These are phyloP conservation scores for Mucuna pruriens DNA, from an alignment of 306 rosid genomes.

Conservation along the genomic window DNA sequence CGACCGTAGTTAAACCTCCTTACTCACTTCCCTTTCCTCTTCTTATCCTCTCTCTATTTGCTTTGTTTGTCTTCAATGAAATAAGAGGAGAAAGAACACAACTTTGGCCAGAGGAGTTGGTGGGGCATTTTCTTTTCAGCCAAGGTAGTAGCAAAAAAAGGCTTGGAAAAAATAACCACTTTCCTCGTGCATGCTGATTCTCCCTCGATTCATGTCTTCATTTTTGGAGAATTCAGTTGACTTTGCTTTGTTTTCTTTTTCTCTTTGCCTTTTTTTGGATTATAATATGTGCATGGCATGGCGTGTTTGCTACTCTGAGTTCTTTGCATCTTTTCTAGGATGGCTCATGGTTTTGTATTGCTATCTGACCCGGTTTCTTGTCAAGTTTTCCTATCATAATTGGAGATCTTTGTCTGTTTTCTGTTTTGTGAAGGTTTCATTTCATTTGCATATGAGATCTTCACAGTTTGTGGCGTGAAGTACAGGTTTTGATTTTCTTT, in stretches of 20 bases:
- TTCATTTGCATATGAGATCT: slow-evolving; percentile 34
- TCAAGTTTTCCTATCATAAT: slow-evolving; percentile 2
- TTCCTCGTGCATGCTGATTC: slow-evolving; percentile 41
- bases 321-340: slow-evolving; percentile 28
- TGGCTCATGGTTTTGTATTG: slow-evolving; percentile 40
- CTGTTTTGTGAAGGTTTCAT: slow-evolving; percentile 39
- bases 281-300: slow-evolving; percentile 68
- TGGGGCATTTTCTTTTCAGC: slow-evolving; percentile 44
- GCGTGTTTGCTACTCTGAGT: slow-evolving; percentile 38
- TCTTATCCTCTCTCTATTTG: background rate
- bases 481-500: background rate
- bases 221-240: slow-evolving; percentile 15
- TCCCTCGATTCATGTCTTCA: slow-evolving; percentile 2
- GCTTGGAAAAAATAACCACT: background rate
- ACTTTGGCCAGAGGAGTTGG: slow-evolving; percentile 29
- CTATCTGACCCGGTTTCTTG: background rate
- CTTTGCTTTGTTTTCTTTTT: background rate
- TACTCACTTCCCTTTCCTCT: background rate
- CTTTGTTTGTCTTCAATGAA: slow-evolving; percentile 40
- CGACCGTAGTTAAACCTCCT: slow-evolving; percentile 46
- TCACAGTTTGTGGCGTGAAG: slow-evolving; percentile 6
- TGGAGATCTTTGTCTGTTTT: slow-evolving; percentile 44
- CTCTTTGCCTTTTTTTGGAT: background rate
- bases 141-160: slow-evolving; percentile 38
- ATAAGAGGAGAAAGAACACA: slow-evolving; percentile 26